Percentiles rank a stretch among this genome's conserved stretches.
phyloP scores from a whole-genome alignment of 225 moss, liverwort and hornwort genomes.

The Asterella californica region DNA sequence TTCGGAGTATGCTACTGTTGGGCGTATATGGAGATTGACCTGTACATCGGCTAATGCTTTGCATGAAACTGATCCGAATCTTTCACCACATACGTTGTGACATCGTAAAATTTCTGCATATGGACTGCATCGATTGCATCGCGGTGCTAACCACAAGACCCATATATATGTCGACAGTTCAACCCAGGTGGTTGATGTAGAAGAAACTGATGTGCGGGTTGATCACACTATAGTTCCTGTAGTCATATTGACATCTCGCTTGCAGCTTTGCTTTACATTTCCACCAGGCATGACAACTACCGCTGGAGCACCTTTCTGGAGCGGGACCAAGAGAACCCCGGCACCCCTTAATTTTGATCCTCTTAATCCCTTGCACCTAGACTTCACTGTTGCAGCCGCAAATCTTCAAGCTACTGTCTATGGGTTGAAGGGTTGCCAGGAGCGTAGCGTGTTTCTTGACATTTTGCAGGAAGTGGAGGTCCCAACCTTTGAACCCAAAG shows the following conservation, averaged over 20 bases:
- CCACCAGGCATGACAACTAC: conserved; percentile 92
- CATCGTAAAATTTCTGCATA: too few species aligned
- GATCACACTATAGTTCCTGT: background rate
- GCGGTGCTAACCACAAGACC: too few species aligned
- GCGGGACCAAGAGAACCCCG: conserved; percentile 95
- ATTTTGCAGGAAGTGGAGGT: conserved; percentile 70
- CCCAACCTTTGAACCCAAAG: conserved; percentile 80
- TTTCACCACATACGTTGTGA: too few species aligned
- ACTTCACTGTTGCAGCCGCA: conserved; percentile 92
- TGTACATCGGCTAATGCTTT: background rate
- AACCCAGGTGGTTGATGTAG: background rate
- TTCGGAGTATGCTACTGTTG: too few species aligned
- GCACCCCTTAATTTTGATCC: conserved; percentile 69
- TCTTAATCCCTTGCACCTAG: conserved; percentile 68
- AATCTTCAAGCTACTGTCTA: conserved; percentile 98
- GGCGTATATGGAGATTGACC: background rate
- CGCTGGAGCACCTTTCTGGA: conserved; percentile 97
- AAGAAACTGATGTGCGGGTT: background rate
- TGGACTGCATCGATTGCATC: too few species aligned
- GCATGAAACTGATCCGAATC: too few species aligned
- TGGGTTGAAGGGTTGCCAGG: conserved; percentile 91
- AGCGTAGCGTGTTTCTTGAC: conserved; percentile 69
- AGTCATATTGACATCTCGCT: conserved; percentile 13
- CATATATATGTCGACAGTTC: background rate
- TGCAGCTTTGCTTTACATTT: conserved; percentile 95